A percentile compares a stretch with the other conserved stretches of the same genome.
Conservation (phyloP, 1,284 basidiomycete genomes). For the Laetiporus sulphureus region DNA sequence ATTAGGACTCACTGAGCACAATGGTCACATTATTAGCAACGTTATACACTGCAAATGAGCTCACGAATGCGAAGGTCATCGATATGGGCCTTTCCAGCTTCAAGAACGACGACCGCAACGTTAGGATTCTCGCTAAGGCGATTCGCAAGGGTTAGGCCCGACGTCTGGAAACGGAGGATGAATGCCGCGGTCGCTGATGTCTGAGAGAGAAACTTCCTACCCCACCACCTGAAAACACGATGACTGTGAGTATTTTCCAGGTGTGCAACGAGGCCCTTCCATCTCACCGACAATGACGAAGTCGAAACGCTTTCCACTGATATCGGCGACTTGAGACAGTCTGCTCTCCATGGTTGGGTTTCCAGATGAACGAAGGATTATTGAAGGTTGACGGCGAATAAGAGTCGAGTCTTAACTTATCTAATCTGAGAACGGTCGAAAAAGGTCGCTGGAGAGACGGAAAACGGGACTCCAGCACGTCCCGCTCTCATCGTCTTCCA, state of each 20-base stretch:
- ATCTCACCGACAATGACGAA: conserved; percentile 7
- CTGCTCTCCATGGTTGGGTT: conserved; percentile 3
- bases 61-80: conserved; percentile 11
- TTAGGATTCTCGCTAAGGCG: conserved; percentile 11
- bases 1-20: conserved; percentile 4
- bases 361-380: too few species aligned
- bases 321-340: conserved; percentile 1
- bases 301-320: conserved; percentile 6
- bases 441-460: too few species aligned
- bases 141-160: conserved; percentile 8
- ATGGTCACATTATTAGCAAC: neutral
- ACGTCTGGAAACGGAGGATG: conserved; percentile 2
- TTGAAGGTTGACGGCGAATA: too few species aligned
- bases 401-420: too few species aligned
- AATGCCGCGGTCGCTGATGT: neutral
- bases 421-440: too few species aligned
- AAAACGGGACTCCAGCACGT: too few species aligned
- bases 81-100: conserved; percentile 13
- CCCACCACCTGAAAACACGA: neutral
- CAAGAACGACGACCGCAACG: conserved; percentile 12
- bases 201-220: neutral
- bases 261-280: neutral
- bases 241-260: neutral
- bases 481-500: too few species aligned
- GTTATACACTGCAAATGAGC: neutral